Base-by-base conservation (phyloP, 1,284 basidiomycete genomes). In the Vanrija pseudolonga region DNA sequence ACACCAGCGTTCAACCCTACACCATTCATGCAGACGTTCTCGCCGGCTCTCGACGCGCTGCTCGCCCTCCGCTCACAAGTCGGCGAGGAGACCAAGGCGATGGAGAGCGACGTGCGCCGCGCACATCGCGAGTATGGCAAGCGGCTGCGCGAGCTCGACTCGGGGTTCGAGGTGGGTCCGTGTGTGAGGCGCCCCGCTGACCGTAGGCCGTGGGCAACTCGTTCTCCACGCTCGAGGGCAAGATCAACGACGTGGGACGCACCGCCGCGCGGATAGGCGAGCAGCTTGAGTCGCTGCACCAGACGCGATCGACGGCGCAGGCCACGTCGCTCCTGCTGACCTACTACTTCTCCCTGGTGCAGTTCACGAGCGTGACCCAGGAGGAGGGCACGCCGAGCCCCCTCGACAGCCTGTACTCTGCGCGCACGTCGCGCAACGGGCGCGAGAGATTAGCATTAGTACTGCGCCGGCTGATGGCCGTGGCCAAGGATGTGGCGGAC, bases 181-280 rank as follows among this genome's bases (percentile, higher is more conserved):
- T 23, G 9, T 43, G 19, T 22, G 19, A 14, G 11, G 3, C 18
- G 5, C 44, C n/a, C 18, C n/a, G 15, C 47, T 43, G 20, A 48
- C 22, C n/a, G 26, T 65, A 94, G 89, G 82, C 84, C 41, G 90
- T 92, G 23, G 86, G 88, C 9, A 84, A 83, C 60, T 89, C 90
- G 0, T 94, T 93, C 77, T 79, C 83, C 22, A 85, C 83, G 6
- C 90, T 94, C 84, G 90, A 94, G 74, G 84, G 79, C 63, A 85
- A 73, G 68, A 94, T 98, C 80, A 92, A 86, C 51, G 89, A 95
- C 67, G 95, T 99, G 20, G 92, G 94, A 19, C 84, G 91, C 53
- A 93, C 93, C 6, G 93, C 96, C 3, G 88, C 98, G 51, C 83
- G 94, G 41, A 97, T 98, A 67, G 95, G 93, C 50, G 93, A 97